A percentile compares a stretch with the other conserved stretches of the same genome.
phyloP scores from a whole-genome alignment of 176 grass and related monocot genomes.

The Elymus sibiricus region DNA sequence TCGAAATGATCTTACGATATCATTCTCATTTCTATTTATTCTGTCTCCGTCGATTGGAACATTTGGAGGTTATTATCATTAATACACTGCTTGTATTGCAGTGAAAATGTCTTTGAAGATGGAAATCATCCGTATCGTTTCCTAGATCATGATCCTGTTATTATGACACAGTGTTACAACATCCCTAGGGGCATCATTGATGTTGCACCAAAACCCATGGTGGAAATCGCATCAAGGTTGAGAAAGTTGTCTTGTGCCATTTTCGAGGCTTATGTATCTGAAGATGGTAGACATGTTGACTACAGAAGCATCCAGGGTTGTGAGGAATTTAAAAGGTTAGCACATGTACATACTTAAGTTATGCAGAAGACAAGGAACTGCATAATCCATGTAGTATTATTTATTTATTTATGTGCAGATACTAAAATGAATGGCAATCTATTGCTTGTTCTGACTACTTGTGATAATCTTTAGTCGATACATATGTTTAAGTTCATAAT shows the following conservation, averaged over 20 bases:
- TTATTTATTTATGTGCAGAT: slow-evolving; percentile 1
- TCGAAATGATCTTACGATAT: slow-evolving; percentile 13
- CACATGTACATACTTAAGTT: slow-evolving; percentile 2
- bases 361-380: not conserved
- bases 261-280: slow-evolving; percentile 88
- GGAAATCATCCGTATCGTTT: slow-evolving; percentile 87
- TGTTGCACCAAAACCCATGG: slow-evolving; percentile 72
- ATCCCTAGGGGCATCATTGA: slow-evolving; percentile 77
- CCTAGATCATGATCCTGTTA: slow-evolving; percentile 77
- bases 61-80: slow-evolving; percentile 9
- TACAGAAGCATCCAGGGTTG: slow-evolving; percentile 76
- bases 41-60: not conserved
- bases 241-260: slow-evolving; percentile 70
- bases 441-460: slow-evolving; percentile 18
- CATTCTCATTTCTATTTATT: not conserved
- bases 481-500: slow-evolving; percentile 9
- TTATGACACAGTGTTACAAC: slow-evolving; percentile 89
- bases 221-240: slow-evolving; percentile 73
- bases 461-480: not conserved
- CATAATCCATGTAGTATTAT: not conserved
- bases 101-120: slow-evolving; percentile 93
- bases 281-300: slow-evolving; percentile 80
- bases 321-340: slow-evolving; percentile 96
- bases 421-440: not conserved
- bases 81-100: slow-evolving; percentile 37